Percentiles rank a stretch among this genome's conserved stretches.
These are phyloP conservation scores for Thermomyces lanuginosus DNA, from an alignment of 2,329 filamentous ascomycete genomes.

Conservation along the genomic window DNA sequence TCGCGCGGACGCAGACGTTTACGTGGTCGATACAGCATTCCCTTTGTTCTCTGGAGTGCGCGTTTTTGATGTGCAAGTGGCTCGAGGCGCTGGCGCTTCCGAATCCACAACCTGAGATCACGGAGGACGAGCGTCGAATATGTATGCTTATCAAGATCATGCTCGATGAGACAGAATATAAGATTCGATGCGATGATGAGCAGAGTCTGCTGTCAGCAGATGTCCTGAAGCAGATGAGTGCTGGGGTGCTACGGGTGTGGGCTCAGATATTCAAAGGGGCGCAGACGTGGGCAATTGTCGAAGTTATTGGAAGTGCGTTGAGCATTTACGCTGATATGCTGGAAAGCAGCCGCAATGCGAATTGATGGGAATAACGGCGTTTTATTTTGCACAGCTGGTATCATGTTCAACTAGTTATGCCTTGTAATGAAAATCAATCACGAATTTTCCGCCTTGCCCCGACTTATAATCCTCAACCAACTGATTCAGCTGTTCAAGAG, in stretches of 20 bases:
- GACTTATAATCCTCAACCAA: slow-evolving; percentile 10
- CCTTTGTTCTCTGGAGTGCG: slow-evolving; percentile 24
- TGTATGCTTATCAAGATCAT: slow-evolving; percentile 24
- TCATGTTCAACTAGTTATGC: background rate
- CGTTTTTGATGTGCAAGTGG: slow-evolving; percentile 26
- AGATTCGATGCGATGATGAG: slow-evolving; percentile 2
- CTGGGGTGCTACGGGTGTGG: slow-evolving; percentile 27
- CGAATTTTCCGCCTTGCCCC: slow-evolving; percentile 10
- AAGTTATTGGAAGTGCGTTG: slow-evolving; percentile 24
- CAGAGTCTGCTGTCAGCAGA: slow-evolving; percentile 11
- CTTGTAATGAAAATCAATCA: slow-evolving; percentile 6
- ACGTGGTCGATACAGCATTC: slow-evolving; percentile 26
- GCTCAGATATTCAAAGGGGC: slow-evolving; percentile 26
- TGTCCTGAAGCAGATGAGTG: slow-evolving; percentile 21
- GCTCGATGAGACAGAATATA: slow-evolving; percentile 15
- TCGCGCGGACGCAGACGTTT: slow-evolving; percentile 20
- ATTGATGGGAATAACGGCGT: too few relatives aligned
- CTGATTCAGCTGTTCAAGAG: slow-evolving; percentile 10
- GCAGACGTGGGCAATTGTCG: slow-evolving; percentile 29
- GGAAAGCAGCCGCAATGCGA: slow-evolving; percentile 8
- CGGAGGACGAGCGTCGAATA: slow-evolving; percentile 24
- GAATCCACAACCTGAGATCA: slow-evolving; percentile 17
- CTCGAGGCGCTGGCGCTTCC: slow-evolving; percentile 18
- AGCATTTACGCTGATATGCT: slow-evolving; percentile 26
- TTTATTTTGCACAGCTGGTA: too few relatives aligned